These are phyloP conservation scores for Coemansia interrupta DNA, from an alignment of 192 early-diverging fungal genomes.

Conservation along the genomic window DNA sequence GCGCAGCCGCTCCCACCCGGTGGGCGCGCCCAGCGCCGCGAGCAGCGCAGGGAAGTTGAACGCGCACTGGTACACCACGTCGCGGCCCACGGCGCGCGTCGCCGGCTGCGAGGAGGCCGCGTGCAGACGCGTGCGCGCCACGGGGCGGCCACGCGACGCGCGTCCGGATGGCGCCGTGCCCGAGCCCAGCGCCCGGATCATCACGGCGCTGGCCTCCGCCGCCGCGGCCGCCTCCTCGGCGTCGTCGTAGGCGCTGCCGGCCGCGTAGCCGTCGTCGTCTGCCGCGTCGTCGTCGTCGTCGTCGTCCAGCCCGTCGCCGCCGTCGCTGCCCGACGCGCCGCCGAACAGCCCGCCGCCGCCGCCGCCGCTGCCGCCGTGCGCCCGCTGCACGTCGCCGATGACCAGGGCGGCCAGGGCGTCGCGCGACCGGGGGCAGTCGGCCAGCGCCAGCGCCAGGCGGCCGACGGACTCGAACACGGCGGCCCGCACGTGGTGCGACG, in stretches of 20 bases:
- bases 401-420: conserved; percentile 35
- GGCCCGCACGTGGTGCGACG: conserved; percentile 47
- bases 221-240: conserved; percentile 12
- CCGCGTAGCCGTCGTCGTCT: conserved; percentile 7
- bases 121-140: no score
- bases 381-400: conserved; percentile 30
- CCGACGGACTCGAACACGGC: conserved; percentile 52
- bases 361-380: conserved; percentile 14
- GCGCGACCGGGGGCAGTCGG: conserved; percentile 38
- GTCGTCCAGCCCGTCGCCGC: conserved; percentile 13
- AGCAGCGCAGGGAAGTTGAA: conserved; percentile 52
- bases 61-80: conserved; percentile 47
- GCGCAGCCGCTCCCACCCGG: conserved; percentile 49
- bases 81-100: conserved; percentile 28
- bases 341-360: conserved; percentile 30
- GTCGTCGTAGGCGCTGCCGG: conserved; percentile 9
- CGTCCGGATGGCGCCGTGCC: neutral
- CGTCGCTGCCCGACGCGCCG: conserved; percentile 17
- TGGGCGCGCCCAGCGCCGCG: conserved; percentile 17
- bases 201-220: neutral
- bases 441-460: conserved; percentile 40
- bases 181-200: conserved; percentile 9
- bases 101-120: neutral
- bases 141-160: neutral
- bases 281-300: conserved; percentile 19